Percentiles rank a stretch among this genome's conserved stretches.
phyloP scores from a whole-genome alignment of 148 eudicot genomes.

The Pouteria glomerata region DNA sequence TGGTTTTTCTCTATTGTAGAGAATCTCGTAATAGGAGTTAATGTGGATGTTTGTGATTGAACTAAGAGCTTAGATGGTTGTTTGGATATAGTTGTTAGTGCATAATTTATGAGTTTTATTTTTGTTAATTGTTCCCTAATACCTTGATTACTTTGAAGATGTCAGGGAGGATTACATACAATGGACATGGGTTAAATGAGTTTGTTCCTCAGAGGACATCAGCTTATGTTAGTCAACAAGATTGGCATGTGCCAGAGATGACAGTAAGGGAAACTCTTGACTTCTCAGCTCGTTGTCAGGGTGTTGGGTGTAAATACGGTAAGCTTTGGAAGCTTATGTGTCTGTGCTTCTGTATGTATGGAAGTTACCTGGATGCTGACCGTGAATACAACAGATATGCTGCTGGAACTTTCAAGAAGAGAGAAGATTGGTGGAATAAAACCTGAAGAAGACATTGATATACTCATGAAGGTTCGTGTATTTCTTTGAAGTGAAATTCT shows the following conservation, averaged over 20 bases:
- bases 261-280: constrained; percentile 95
- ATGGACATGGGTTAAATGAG: constrained; percentile 82
- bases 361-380: constrained; percentile 19
- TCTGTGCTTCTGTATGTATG: neutral
- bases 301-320: constrained; percentile 96
- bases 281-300: constrained; percentile 89
- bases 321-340: constrained; percentile 23
- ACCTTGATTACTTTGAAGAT: constrained; percentile 53
- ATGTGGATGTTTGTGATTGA: no score
- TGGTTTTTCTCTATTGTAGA: no score
- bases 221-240: constrained; percentile 92
- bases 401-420: constrained; percentile 89
- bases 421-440: constrained; percentile 69
- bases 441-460: constrained; percentile 96
- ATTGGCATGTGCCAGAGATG: constrained; percentile 96
- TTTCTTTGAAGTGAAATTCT: neutral
- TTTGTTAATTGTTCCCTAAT: constrained; percentile 7
- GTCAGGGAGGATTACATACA: constrained; percentile 91
- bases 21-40: no score
- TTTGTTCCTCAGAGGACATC: constrained; percentile 98
- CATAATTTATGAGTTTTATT: neutral
- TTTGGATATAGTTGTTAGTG: no score
- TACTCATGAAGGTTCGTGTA: constrained; percentile 75
- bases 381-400: constrained; percentile 64
- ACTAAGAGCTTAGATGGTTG: no score